These are phyloP conservation scores for Rhynchospora breviuscula DNA, from an alignment of 176 grass and related monocot species.

Conservation along the genomic window DNA sequence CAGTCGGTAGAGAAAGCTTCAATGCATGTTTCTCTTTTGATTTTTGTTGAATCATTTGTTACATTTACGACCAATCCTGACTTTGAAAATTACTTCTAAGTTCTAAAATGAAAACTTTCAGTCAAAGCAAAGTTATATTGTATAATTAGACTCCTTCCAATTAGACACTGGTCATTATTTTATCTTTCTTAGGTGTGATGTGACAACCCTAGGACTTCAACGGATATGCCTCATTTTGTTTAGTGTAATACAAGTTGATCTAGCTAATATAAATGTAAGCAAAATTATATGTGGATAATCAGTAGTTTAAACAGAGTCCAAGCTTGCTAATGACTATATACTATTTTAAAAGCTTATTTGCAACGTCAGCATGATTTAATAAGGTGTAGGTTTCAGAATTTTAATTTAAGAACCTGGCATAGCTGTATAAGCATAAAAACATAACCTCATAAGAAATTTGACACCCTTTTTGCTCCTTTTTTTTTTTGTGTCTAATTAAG, in stretches of 20 bases:
- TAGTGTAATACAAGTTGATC: neutral
- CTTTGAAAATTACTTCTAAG: neutral
- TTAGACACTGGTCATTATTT: neutral
- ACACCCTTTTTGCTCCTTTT: neutral
- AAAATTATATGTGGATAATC: neutral
- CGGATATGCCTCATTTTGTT: neutral
- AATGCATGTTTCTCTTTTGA: no score
- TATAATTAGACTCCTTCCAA: constrained; percentile 20
- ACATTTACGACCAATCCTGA: neutral
- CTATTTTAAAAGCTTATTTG: neutral
- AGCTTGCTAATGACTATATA: neutral
- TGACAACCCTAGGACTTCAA: neutral
- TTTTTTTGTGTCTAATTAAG: neutral
- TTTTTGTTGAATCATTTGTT: neutral
- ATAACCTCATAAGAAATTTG: neutral
- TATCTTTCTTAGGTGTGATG: neutral
- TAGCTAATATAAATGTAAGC: neutral
- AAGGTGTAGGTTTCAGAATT: neutral
- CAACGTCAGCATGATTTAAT: neutral
- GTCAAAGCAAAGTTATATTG: neutral
- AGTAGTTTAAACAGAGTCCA: neutral
- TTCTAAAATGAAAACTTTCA: neutral
- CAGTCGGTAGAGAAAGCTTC: neutral
- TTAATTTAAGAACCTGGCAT: neutral
- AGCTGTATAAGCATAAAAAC: neutral